A percentile compares a stretch with the other conserved stretches of the same genome.
Evolutionary conservation across 768 basidiomycete genomes (phyloP).

Genomic region (Phaeolepiota aurea): DNA sequence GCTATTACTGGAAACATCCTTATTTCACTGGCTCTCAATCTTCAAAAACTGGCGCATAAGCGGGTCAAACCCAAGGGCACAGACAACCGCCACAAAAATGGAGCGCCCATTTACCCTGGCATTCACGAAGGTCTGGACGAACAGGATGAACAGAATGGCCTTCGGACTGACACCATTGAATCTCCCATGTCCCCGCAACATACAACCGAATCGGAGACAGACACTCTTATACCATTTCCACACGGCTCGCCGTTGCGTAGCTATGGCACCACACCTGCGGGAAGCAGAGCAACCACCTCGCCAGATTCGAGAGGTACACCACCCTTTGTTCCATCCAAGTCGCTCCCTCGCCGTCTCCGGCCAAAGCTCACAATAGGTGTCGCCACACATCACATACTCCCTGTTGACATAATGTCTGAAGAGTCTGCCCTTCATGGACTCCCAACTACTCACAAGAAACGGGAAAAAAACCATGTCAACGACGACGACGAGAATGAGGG

Average conservation of each 20-base stretch:
- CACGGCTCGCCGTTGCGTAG: slow-evolving; percentile 1
- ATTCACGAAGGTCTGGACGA: slow-evolving; percentile 14
- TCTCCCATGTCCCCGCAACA: neutral
- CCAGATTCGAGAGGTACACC: neutral
- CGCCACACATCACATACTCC: too few relatives aligned
- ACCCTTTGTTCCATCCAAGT: slow-evolving; percentile 2
- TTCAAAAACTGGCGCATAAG: slow-evolving; percentile 87
- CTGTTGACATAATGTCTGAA: slow-evolving; percentile 33
- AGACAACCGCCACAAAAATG: slow-evolving; percentile 4
- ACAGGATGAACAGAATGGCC: slow-evolving; percentile 11
- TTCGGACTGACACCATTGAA: neutral
- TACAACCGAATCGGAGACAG: neutral
- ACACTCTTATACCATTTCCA: neutral
- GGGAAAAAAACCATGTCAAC: slow-evolving; percentile 9
- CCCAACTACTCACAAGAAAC: slow-evolving; percentile 10
- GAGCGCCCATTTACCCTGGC: neutral
- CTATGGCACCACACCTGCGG: slow-evolving; percentile 13
- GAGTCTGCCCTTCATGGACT: slow-evolving; percentile 21
- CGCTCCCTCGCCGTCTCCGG: slow-evolving; percentile 8
- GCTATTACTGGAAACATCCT: slow-evolving; percentile 81
- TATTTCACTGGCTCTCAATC: slow-evolving; percentile 85
- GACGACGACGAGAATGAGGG: slow-evolving; percentile 44
- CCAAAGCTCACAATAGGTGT: slow-evolving; percentile 5
- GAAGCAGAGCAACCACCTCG: neutral
- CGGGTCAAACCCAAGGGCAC: slow-evolving; percentile 40